Conservation (phyloP, 2,329 filamentous ascomycete species). For the Penicillium vulpinum region DNA sequence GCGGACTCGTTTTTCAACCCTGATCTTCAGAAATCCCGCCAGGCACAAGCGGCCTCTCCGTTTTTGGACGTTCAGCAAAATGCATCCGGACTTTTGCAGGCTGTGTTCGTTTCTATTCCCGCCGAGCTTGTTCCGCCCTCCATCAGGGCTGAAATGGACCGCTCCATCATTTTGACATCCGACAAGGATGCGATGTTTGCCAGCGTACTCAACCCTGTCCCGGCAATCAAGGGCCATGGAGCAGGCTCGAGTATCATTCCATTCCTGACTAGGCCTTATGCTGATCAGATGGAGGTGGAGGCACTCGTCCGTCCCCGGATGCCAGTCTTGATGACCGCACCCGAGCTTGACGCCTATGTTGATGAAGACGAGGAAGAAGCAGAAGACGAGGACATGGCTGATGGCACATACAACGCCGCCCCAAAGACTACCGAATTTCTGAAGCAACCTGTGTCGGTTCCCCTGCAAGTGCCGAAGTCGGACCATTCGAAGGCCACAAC, state of each 20-base stretch:
- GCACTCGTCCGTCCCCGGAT: conserved; percentile 60
- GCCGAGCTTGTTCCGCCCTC: conserved; percentile 68
- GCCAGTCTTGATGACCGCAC: conserved; percentile 44
- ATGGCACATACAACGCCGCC: conserved; percentile 12
- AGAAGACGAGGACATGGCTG: conserved; percentile 25
- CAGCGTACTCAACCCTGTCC: conserved; percentile 76
- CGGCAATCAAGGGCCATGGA: conserved; percentile 60
- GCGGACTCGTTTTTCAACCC: conserved; percentile 69
- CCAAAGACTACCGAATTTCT: conserved; percentile 28
- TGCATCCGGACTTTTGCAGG: conserved; percentile 63
- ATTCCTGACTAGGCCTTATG: conserved; percentile 68
- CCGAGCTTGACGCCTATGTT: conserved; percentile 28
- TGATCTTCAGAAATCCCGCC: conserved; percentile 35
- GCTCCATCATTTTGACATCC: conserved; percentile 71
- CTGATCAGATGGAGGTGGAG: conserved; percentile 67
- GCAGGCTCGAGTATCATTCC: conserved; percentile 75
- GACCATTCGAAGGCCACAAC: conserved; percentile 11
- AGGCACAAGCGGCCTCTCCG: conserved; percentile 17
- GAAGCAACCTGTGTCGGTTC: conserved; percentile 18
- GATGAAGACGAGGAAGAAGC: conserved; percentile 37
- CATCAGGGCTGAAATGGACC: conserved; percentile 73
- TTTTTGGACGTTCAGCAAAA: conserved; percentile 53
- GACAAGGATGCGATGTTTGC: conserved; percentile 74
- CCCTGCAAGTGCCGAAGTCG: conserved; percentile 14
- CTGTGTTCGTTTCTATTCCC: conserved; percentile 63